A percentile compares a stretch with the other conserved stretches of the same genome.
Conservation (phyloP, 176 grass and related monocot genomes). For the Aegilops speltoides region DNA sequence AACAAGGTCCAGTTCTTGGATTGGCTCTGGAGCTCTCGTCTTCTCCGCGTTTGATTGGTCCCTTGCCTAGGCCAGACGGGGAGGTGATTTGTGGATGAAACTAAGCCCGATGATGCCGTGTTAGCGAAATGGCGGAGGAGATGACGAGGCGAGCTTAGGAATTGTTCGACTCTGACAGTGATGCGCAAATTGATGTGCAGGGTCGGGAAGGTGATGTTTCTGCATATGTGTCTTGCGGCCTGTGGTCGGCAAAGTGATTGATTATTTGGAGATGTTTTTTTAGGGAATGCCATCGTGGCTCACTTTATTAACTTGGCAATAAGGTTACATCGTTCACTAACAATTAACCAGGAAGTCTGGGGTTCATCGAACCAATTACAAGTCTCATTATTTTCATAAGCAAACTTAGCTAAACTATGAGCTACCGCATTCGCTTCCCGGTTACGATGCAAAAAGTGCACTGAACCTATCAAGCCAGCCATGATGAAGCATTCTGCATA, state of each 20-base stretch:
- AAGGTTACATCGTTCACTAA: too few species aligned
- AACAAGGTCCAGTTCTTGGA: not conserved
- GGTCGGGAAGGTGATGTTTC: not conserved
- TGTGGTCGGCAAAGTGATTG: not conserved
- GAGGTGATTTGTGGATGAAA: slow-evolving; percentile 5
- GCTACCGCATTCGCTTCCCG: too few species aligned
- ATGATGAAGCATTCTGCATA: too few species aligned
- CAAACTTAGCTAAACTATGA: too few species aligned
- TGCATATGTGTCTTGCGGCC: not conserved
- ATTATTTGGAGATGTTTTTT: not conserved
- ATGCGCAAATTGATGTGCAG: not conserved
- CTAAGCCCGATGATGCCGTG: not conserved
- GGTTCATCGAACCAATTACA: too few species aligned
- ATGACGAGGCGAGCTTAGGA: not conserved
- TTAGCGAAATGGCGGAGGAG: not conserved
- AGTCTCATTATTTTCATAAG: too few species aligned
- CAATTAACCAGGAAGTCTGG: too few species aligned
- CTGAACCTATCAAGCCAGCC: too few species aligned
- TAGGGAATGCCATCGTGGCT: too few species aligned
- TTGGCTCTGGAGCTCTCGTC: not conserved
- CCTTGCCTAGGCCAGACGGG: not conserved
- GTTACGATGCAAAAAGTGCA: too few species aligned
- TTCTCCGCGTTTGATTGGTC: not conserved
- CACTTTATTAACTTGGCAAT: too few species aligned
- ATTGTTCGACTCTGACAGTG: not conserved